Evolutionary conservation across 2,329 filamentous ascomycete species (phyloP), one percentile per base, ranked within the genome.

Genomic region (Colletotrichum lupini): DNA sequence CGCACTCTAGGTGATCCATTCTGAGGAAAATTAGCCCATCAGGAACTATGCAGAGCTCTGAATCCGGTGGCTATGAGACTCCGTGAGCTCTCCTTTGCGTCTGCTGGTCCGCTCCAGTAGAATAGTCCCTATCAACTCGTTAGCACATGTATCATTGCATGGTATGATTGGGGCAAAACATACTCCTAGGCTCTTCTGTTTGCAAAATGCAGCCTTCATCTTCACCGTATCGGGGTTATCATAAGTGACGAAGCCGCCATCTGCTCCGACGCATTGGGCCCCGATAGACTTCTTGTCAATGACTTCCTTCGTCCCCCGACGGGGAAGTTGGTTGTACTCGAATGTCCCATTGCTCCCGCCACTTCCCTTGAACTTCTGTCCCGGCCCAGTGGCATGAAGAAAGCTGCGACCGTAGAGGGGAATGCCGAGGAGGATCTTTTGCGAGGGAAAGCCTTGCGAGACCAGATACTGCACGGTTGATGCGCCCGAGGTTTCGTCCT

Each of bases 51-150:
- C 73, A 91, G 80, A 9, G 88, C 86, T 70, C 87, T 86, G 79
- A 91, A 92, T 5, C 90, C 90, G 22, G 90, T 84, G 59, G 87
- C 86, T 72, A 92, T 84, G 67, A 92, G 81, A 78, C 89, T 92
- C 64, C 90, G 85, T 64, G 88, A 86, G 74, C 85, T 87, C 66
- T 90, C 87, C 76, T 83, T 85, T 32, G 89, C 88, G 83, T 97
- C 94, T 3, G 89, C 91, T 16, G 92, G 92, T n/a, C 91, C 93
- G 66, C 92, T 91, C 92, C 93, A 95, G 82, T 95, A 97, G 81
- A 95, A 96, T 9, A 97, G 82, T 0, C 94, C 94, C 89, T 91
- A 76, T n/a, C 52, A 14, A 76, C 63, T 12, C n/a, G 37, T 72
- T 60, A 69, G 68, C 46, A 60, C 26, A 49, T 12, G 22, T 16